Conservation (phyloP, 345 rosid genomes). For the Combretum micranthum region DNA sequence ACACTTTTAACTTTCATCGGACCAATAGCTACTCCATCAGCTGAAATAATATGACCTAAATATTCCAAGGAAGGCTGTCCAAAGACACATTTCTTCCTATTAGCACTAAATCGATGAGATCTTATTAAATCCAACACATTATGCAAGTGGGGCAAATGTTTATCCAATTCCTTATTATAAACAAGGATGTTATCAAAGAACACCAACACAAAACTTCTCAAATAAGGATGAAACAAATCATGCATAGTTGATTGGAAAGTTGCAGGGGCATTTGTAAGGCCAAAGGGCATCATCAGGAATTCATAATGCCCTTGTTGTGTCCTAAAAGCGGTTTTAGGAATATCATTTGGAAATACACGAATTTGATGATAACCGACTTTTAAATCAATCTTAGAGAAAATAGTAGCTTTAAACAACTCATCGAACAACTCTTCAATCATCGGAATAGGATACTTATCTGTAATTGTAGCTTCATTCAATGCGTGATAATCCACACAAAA, state of each 20-base stretch:
- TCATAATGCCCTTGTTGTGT: conserved; percentile 5
- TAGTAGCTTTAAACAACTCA: neutral
- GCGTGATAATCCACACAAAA: neutral
- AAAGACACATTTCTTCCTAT: no score
- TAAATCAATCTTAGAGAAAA: neutral
- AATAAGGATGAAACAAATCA: neutral
- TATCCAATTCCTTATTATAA: neutral
- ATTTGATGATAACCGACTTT: neutral
- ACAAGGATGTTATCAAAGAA: neutral
- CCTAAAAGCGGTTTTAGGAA: neutral
- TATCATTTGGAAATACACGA: neutral
- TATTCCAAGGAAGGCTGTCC: no score
- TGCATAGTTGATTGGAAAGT: neutral
- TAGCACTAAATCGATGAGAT: no score
- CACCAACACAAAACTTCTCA: neutral
- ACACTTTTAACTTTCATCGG: no score
- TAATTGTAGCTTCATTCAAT: neutral
- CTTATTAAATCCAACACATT: no score
- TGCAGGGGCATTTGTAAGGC: neutral
- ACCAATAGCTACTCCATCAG: no score
- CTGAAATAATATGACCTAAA: no score
- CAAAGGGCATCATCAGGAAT: neutral
- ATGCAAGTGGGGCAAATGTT: no score
- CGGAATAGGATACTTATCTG: neutral
- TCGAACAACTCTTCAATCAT: conserved; percentile 1